These are phyloP conservation scores for Aspergillus pseudoviridinutans DNA, from an alignment of 2,329 filamentous ascomycete species.

Conservation along the genomic window DNA sequence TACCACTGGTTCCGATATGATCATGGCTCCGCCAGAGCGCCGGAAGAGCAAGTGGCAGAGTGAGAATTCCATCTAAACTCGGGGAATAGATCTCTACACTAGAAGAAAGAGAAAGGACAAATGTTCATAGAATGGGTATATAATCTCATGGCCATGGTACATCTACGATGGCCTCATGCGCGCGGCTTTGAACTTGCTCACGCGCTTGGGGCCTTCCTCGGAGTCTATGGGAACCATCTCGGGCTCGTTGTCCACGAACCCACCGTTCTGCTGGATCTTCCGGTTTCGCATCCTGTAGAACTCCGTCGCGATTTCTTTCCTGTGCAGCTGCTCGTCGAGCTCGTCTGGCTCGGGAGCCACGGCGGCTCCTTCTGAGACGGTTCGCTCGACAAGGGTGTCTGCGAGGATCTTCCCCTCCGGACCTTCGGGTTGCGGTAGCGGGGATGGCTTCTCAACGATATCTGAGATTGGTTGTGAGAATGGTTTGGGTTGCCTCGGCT, in stretches of 20 bases:
- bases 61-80: neutral
- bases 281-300: conserved; percentile 79
- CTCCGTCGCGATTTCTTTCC: conserved; percentile 74
- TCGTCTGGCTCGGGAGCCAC: conserved; percentile 55
- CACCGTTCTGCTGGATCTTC: conserved; percentile 78
- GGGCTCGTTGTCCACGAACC: conserved; percentile 70
- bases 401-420: conserved; percentile 54
- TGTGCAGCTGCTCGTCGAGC: conserved; percentile 67
- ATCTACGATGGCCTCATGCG: conserved; percentile 31
- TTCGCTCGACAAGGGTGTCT: conserved; percentile 54
- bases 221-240: conserved; percentile 64
- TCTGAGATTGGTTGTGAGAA: conserved; percentile 37
- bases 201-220: conserved; percentile 46
- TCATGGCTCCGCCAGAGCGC: conserved; percentile 5
- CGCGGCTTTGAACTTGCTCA: conserved; percentile 48
- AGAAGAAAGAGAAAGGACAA: neutral
- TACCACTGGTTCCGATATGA: conserved; percentile 16
- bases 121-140: conserved; percentile 12
- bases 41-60: neutral
- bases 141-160: conserved; percentile 9
- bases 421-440: conserved; percentile 38
- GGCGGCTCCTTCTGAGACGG: conserved; percentile 27
- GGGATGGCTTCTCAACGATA: conserved; percentile 14
- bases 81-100: conserved; percentile 1
- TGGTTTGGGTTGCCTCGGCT: conserved; percentile 32